Conservation (phyloP, 257 asterid genomes). For the Jaltomata sinuosa region DNA sequence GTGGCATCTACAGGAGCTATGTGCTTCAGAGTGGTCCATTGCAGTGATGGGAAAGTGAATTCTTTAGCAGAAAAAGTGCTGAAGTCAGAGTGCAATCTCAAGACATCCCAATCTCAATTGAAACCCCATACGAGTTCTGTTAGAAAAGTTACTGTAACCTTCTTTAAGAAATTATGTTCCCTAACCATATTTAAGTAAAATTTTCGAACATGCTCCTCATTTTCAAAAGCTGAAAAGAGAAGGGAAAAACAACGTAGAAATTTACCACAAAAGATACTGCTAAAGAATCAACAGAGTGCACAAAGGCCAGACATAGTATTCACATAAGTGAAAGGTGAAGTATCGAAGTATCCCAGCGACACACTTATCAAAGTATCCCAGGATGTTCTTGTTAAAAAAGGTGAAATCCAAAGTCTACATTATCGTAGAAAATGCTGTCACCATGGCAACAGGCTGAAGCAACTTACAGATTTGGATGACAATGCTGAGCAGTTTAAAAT, state of each 20-base stretch:
- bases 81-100: not conserved
- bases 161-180: not conserved
- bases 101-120: not conserved
- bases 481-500: not conserved
- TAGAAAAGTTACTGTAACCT: not conserved
- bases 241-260: not conserved
- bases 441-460: not conserved
- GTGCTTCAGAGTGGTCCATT: not conserved
- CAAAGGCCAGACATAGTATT: not conserved
- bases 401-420: not conserved
- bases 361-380: not conserved
- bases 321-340: not conserved
- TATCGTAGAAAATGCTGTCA: not conserved
- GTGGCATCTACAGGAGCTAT: not conserved
- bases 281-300: not conserved
- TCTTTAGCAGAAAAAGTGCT: not conserved
- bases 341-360: not conserved
- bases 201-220: not conserved
- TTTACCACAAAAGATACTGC: not conserved
- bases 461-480: not conserved
- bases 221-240: not conserved
- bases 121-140: not conserved
- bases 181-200: not conserved
- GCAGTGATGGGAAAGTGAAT: not conserved
- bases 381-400: not conserved